Conservation (phyloP, 2,329 filamentous ascomycete species). For the Neurospora crassa region DNA sequence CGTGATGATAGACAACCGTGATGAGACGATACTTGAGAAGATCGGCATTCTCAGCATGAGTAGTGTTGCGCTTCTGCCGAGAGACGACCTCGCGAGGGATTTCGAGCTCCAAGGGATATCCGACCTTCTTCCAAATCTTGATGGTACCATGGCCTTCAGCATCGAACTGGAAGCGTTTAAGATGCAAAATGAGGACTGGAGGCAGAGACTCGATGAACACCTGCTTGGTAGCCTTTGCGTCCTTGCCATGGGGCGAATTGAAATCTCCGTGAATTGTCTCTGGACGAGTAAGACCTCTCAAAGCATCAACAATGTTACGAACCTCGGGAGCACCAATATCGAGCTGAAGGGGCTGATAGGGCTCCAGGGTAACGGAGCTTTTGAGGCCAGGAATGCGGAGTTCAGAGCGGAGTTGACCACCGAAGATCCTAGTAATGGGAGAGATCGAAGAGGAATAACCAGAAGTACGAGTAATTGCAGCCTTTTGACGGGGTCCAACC, state of each 20-base stretch:
- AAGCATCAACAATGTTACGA: conserved; percentile 82
- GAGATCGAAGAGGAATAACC: conserved; percentile 64
- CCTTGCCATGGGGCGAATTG: conserved; percentile 65
- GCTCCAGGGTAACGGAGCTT: conserved; percentile 83
- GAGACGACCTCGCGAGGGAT: conserved; percentile 86
- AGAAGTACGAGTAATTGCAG: conserved; percentile 77
- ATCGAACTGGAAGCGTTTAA: conserved; percentile 97
- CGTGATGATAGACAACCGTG: conserved; percentile 92
- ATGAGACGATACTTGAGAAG: conserved; percentile 78
- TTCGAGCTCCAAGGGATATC: conserved; percentile 88
- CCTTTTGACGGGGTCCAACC: conserved; percentile 83
- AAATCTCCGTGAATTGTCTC: conserved; percentile 84
- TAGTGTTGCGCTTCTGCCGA: conserved; percentile 57
- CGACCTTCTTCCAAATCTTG: conserved; percentile 98
- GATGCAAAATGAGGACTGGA: conserved; percentile 83
- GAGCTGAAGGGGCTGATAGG: conserved; percentile 87
- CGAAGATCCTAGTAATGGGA: conserved; percentile 89
- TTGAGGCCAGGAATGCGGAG: conserved; percentile 79
- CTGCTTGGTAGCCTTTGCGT: conserved; percentile 79
- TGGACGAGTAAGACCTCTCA: conserved; percentile 73
- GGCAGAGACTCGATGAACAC: conserved; percentile 88
- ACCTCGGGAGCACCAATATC: conserved; percentile 85
- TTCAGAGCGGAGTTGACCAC: conserved; percentile 82
- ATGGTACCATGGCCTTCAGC: conserved; percentile 67
- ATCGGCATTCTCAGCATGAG: conserved; percentile 53